Evolutionary conservation across 2,329 filamentous ascomycete species (phyloP).

Genomic region (Basipetospora chlamydospora): DNA sequence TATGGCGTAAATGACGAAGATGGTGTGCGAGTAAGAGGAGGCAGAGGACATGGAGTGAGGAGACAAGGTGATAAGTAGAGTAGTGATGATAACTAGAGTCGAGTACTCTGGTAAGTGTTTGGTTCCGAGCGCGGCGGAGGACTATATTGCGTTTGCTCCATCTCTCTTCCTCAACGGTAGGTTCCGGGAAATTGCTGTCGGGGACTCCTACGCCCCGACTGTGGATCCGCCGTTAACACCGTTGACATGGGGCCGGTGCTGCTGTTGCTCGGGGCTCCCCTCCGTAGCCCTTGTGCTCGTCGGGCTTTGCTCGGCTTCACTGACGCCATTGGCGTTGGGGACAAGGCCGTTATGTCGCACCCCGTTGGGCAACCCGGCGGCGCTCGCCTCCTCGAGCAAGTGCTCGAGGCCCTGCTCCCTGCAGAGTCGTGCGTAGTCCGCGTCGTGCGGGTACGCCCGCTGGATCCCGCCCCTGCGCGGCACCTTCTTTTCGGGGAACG

Average conservation of each 20-base stretch:
- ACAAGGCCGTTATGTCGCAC: constrained; percentile 28
- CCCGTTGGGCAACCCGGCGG: constrained; percentile 18
- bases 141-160: too few relatives aligned
- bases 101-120: too few relatives aligned
- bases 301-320: background rate
- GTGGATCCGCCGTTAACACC: constrained; percentile 3
- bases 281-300: background rate
- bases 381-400: constrained; percentile 23
- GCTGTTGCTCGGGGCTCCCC: background rate
- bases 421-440: constrained; percentile 40
- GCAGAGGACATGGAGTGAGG: too few relatives aligned
- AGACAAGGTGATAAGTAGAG: too few relatives aligned
- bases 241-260: background rate
- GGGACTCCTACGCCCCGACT: too few relatives aligned
- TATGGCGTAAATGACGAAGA: too few relatives aligned
- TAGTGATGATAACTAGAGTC: too few relatives aligned
- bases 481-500: constrained; percentile 39
- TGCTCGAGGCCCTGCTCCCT: constrained; percentile 42
- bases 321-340: background rate
- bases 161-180: too few relatives aligned
- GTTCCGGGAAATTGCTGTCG: too few relatives aligned
- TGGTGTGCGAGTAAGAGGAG: too few relatives aligned
- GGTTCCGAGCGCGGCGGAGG: too few relatives aligned
- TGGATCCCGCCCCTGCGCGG: constrained; percentile 36
- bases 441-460: constrained; percentile 38